A percentile compares a stretch with the other conserved stretches of the same genome.
These are phyloP conservation scores for Aspergillus aculeatinus DNA, from an alignment of 2,329 filamentous ascomycete genomes.

Conservation along the genomic window DNA sequence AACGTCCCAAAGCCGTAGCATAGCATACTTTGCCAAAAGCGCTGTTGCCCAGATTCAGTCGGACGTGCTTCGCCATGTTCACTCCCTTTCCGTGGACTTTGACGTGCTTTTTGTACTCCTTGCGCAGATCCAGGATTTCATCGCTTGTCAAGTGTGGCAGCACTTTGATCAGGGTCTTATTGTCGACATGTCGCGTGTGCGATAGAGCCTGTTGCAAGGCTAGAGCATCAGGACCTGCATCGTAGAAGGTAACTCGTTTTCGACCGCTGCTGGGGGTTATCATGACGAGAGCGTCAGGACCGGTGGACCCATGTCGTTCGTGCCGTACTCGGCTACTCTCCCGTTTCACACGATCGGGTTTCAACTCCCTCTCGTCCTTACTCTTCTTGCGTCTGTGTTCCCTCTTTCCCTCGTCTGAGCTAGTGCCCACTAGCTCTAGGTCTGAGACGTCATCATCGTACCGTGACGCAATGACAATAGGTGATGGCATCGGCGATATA, in stretches of 20 bases:
- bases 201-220: conserved; percentile 73
- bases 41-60: conserved; percentile 49
- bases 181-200: conserved; percentile 65
- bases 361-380: conserved; percentile 31
- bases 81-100: conserved; percentile 58
- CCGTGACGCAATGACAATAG: conserved; percentile 61
- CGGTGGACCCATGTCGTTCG: conserved; percentile 28
- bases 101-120: conserved; percentile 85
- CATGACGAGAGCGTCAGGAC: conserved; percentile 42
- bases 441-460: conserved; percentile 56
- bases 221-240: conserved; percentile 75
- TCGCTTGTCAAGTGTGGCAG: conserved; percentile 81
- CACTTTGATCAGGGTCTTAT: conserved; percentile 73
- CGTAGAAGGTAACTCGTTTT: conserved; percentile 76
- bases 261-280: conserved; percentile 48
- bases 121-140: conserved; percentile 81
- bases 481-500: conserved; percentile 90
- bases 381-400: conserved; percentile 28
- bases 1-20: conserved; percentile 80
- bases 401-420: conserved; percentile 29
- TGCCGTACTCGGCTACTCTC: conserved; percentile 26
- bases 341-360: conserved; percentile 27
- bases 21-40: conserved; percentile 86
- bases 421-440: conserved; percentile 45
- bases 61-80: conserved; percentile 53